Evolutionary conservation across 345 rosid genomes (phyloP).

Genomic region (Aquilaria malaccensis): DNA sequence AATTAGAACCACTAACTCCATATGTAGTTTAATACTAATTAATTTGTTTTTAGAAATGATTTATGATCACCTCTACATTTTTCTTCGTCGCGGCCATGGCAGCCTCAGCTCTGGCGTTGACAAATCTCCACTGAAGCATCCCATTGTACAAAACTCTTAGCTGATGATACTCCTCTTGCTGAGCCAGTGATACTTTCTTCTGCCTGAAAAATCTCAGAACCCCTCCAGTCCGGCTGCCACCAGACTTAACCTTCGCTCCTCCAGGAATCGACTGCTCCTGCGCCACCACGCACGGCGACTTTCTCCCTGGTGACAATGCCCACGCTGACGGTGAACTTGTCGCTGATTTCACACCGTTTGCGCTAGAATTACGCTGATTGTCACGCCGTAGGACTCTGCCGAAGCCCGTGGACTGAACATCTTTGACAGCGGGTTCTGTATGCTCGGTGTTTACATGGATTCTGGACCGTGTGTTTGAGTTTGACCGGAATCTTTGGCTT

Average conservation of each 20-base stretch:
- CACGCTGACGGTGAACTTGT: constrained; percentile 58
- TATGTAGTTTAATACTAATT: not conserved
- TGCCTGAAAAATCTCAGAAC: constrained; percentile 65
- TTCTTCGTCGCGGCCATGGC: constrained; percentile 24
- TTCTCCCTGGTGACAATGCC: constrained; percentile 73
- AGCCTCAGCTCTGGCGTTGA: constrained; percentile 48
- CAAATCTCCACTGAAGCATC: constrained; percentile 57
- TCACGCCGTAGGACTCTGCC: constrained; percentile 34
- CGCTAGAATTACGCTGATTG: constrained; percentile 18
- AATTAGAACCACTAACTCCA: not conserved
- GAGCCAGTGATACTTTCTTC: constrained; percentile 45
- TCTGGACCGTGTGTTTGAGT: constrained; percentile 34
- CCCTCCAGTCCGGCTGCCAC: constrained; percentile 36
- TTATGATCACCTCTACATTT: constrained; percentile 35
- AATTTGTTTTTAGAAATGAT: not conserved
- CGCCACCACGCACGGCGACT: constrained; percentile 18
- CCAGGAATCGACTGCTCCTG: constrained; percentile 17
- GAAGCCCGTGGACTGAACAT: constrained; percentile 15
- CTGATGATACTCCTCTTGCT: constrained; percentile 46
- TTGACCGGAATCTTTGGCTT: constrained; percentile 32
- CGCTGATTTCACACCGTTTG: constrained; percentile 24
- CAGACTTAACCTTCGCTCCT: constrained; percentile 19
- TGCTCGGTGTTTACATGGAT: constrained; percentile 10
- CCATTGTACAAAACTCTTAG: constrained; percentile 40
- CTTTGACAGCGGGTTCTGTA: constrained; percentile 11